phyloP scores from a whole-genome alignment of 2,329 filamentous ascomycete genomes.

The Didymella sp. region DNA sequence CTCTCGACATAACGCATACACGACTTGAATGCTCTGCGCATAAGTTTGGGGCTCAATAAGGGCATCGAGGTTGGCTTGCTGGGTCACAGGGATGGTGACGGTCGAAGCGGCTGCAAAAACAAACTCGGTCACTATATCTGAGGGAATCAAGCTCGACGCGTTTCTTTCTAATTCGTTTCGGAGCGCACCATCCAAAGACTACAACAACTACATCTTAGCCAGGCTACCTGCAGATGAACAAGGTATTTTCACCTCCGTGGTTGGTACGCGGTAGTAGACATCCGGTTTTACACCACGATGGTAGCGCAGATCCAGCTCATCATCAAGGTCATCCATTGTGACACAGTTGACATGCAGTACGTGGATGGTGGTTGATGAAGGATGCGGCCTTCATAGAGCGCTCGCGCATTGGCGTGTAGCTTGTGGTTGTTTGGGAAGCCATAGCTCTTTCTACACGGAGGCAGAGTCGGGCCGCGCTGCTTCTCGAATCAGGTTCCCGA shows the following conservation, averaged over 20 bases:
- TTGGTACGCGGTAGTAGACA: slow-evolving; percentile 44
- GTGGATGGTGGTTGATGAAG: slow-evolving; percentile 8
- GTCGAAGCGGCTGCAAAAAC: slow-evolving; percentile 40
- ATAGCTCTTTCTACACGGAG: not conserved
- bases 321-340: slow-evolving; percentile 42
- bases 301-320: slow-evolving; percentile 42
- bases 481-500: not conserved
- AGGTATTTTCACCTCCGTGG: slow-evolving; percentile 32
- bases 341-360: slow-evolving; percentile 3
- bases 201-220: slow-evolving; percentile 25
- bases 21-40: slow-evolving; percentile 39
- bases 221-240: slow-evolving; percentile 7
- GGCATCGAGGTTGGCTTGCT: slow-evolving; percentile 34
- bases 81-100: slow-evolving; percentile 39
- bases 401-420: slow-evolving; percentile 10
- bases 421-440: slow-evolving; percentile 8
- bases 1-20: slow-evolving; percentile 37
- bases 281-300: slow-evolving; percentile 40
- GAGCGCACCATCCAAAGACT: slow-evolving; percentile 41
- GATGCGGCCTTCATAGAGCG: slow-evolving; percentile 11
- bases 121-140: slow-evolving; percentile 43
- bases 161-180: slow-evolving; percentile 40
- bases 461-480: not conserved
- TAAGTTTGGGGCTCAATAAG: slow-evolving; percentile 39
- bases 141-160: slow-evolving; percentile 39